These are phyloP conservation scores for Colletotrichum sp. DNA, from an alignment of 2,329 filamentous ascomycete species.

Conservation along the genomic window DNA sequence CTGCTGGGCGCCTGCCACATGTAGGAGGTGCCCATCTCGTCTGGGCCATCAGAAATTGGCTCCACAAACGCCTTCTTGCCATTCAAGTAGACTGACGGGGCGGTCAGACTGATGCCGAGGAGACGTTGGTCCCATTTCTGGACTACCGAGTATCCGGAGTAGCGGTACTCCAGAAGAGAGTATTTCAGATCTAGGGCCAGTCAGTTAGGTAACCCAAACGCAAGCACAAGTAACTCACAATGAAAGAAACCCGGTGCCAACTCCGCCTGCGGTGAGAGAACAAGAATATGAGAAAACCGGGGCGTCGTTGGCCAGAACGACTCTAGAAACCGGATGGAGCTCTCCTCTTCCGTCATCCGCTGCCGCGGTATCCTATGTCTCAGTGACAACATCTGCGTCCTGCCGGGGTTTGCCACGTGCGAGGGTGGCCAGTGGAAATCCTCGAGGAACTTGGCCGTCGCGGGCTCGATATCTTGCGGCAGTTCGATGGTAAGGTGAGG, in stretches of 20 bases:
- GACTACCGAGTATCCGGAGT: slow-evolving; percentile 59
- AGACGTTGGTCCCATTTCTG: slow-evolving; percentile 59
- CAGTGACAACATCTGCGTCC: slow-evolving; percentile 64
- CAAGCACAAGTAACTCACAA: slow-evolving; percentile 49
- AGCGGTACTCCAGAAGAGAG: slow-evolving; percentile 75
- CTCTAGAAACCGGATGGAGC: slow-evolving; percentile 79
- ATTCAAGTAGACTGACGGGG: slow-evolving; percentile 69
- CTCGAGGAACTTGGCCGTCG: slow-evolving; percentile 67
- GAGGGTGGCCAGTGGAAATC: slow-evolving; percentile 71
- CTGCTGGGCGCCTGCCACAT: slow-evolving; percentile 86
- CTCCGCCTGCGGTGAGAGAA: slow-evolving; percentile 83
- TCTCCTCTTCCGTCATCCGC: slow-evolving; percentile 69
- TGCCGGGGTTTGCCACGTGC: slow-evolving; percentile 32
- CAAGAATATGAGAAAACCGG: slow-evolving; percentile 74
- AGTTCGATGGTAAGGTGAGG: slow-evolving; percentile 88
- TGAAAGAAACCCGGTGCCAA: slow-evolving; percentile 84
- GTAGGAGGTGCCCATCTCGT: slow-evolving; percentile 59
- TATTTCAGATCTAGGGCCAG: slow-evolving; percentile 71
- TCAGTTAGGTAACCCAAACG: neutral
- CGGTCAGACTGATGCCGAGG: slow-evolving; percentile 80
- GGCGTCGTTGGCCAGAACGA: slow-evolving; percentile 81
- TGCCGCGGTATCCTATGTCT: slow-evolving; percentile 73
- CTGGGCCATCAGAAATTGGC: slow-evolving; percentile 43
- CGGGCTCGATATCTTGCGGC: slow-evolving; percentile 70
- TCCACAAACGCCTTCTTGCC: slow-evolving; percentile 59